Conservation (phyloP, 2,329 filamentous ascomycete genomes). For the Davidsoniella australis region DNA sequence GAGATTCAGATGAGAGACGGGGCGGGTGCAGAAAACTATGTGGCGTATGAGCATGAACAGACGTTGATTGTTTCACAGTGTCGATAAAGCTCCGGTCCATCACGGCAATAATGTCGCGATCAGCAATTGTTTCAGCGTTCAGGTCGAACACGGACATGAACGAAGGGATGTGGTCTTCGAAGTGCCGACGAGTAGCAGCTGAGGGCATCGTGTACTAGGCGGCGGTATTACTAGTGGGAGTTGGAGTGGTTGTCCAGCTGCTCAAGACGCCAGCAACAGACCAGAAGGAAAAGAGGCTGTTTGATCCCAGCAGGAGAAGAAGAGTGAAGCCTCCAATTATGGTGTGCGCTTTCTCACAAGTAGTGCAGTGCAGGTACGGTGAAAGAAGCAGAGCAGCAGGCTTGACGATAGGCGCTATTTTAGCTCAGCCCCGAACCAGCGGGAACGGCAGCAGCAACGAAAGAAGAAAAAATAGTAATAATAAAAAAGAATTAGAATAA, state of each 20-base stretch:
- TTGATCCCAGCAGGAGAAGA: too few species aligned
- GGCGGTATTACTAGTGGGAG: not conserved
- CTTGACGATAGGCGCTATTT: too few species aligned
- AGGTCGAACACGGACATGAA: conserved; percentile 63
- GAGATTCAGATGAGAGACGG: not conserved
- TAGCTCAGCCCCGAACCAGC: not conserved
- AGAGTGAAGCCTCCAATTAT: too few species aligned
- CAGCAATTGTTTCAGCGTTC: conserved; percentile 37
- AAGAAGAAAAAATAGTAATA: too few species aligned
- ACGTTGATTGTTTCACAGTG: conserved; percentile 15
- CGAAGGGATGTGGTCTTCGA: conserved; percentile 55
- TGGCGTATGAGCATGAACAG: too few species aligned
- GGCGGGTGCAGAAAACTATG: not conserved
- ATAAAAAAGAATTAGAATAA: too few species aligned
- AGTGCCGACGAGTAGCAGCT: conserved; percentile 41
- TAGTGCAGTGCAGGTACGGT: not conserved
- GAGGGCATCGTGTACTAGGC: conserved; percentile 36
- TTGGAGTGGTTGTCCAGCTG: not conserved
- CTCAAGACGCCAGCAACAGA: too few species aligned
- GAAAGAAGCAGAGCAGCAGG: not conserved
- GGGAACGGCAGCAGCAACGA: not conserved
- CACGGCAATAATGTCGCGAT: conserved; percentile 28
- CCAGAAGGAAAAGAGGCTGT: not conserved
- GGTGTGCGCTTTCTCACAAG: too few species aligned
- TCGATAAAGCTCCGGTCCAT: conserved; percentile 33